A percentile compares a stretch with the other conserved stretches of the same genome.
These are phyloP conservation scores for Silene uniflora DNA, from an alignment of 148 eudicot genomes.

Conservation along the genomic window DNA sequence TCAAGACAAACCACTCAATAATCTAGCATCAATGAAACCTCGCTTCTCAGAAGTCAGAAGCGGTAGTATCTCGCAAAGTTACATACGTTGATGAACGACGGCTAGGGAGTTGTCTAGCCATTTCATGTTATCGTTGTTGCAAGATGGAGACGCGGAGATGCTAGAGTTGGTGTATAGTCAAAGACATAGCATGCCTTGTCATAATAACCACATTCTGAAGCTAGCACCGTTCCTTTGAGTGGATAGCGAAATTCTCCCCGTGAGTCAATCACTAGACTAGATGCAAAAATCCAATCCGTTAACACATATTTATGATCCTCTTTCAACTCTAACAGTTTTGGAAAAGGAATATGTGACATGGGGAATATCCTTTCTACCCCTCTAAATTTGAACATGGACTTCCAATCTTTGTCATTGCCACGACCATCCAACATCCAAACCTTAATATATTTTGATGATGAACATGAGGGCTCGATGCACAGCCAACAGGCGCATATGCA, in stretches of 20 bases:
- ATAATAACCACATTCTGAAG: not conserved
- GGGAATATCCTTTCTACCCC: too few species aligned
- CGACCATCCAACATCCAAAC: not conserved
- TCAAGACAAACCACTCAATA: too few species aligned
- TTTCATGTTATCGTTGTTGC: not conserved
- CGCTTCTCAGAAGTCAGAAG: too few species aligned
- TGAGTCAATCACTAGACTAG: not conserved
- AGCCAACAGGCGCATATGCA: not conserved
- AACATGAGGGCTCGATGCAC: too few species aligned
- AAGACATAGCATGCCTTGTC: not conserved
- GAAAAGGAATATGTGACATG: not conserved
- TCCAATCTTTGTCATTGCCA: not conserved
- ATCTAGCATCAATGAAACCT: too few species aligned
- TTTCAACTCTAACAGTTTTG: not conserved
- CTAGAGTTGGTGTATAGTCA: not conserved
- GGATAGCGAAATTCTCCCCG: not conserved
- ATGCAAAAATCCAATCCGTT: not conserved
- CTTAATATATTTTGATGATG: too few species aligned
- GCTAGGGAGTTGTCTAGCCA: too few species aligned
- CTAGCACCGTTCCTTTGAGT: not conserved
- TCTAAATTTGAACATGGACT: not conserved
- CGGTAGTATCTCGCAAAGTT: too few species aligned
- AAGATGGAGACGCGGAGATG: not conserved
- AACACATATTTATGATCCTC: not conserved
- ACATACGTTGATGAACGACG: too few species aligned